These are phyloP conservation scores for Chaetomium strumarium DNA, from an alignment of 2,329 filamentous ascomycete species.

Conservation along the genomic window DNA sequence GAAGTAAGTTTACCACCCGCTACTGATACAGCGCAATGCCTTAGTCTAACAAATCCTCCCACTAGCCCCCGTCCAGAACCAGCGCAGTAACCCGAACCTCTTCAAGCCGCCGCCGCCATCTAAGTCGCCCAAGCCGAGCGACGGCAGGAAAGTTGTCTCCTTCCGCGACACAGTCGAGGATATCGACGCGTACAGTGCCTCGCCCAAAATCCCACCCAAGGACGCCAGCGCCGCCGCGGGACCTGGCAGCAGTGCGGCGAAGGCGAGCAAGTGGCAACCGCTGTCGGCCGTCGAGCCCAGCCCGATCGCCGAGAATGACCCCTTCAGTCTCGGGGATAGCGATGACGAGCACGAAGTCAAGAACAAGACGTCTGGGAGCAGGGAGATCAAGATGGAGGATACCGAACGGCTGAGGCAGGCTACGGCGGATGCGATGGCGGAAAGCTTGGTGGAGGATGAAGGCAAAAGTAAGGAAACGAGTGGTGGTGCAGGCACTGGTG, in stretches of 20 bases:
- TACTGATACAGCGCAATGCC: neutral
- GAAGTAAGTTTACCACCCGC: constrained; percentile 45
- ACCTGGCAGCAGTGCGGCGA: constrained; percentile 44
- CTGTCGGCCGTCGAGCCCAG: constrained; percentile 78
- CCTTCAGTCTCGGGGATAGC: constrained; percentile 92
- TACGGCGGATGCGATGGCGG: constrained; percentile 55
- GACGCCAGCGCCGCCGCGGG: constrained; percentile 37
- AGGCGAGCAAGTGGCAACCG: constrained; percentile 95
- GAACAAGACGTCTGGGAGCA: constrained; percentile 51
- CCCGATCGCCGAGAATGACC: constrained; percentile 85
- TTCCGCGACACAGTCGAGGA: constrained; percentile 67
- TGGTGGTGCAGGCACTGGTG: neutral
- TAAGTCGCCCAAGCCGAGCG: constrained; percentile 43
- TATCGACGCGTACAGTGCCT: constrained; percentile 68
- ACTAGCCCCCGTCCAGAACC: constrained; percentile 47
- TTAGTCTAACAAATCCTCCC: constrained; percentile 19
- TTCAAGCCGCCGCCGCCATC: constrained; percentile 63
- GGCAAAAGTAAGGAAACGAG: constrained; percentile 25
- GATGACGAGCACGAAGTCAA: constrained; percentile 85
- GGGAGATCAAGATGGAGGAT: constrained; percentile 47
- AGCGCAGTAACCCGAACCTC: constrained; percentile 65
- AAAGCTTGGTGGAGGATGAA: constrained; percentile 43
- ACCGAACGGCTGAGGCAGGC: constrained; percentile 59
- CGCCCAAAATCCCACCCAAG: constrained; percentile 50
- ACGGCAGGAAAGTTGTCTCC: constrained; percentile 46